phyloP scores from a whole-genome alignment of 2,329 filamentous ascomycete species.

The Ceratocystiopsis brevicomis region DNA sequence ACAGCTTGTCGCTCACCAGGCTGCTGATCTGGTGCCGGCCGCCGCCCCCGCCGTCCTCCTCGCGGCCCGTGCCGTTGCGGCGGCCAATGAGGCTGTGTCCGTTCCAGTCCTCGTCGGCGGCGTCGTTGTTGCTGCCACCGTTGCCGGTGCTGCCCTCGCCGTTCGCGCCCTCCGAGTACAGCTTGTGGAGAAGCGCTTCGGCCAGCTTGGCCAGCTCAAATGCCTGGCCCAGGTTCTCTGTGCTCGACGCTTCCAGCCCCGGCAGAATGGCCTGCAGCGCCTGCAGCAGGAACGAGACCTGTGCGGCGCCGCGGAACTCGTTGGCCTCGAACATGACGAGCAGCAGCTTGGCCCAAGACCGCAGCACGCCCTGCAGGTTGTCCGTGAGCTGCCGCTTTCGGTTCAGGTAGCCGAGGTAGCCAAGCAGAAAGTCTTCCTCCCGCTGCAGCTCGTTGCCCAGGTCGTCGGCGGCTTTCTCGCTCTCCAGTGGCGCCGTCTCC shows the following conservation, averaged over 20 bases:
- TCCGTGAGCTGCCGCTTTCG: slow-evolving; percentile 37
- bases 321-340: slow-evolving; percentile 69
- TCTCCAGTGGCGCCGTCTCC: slow-evolving; percentile 9
- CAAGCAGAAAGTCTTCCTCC: slow-evolving; percentile 41
- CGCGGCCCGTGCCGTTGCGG: no score
- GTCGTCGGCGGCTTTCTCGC: slow-evolving; percentile 13
- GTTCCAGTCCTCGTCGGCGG: no score
- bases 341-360: slow-evolving; percentile 68
- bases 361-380: slow-evolving; percentile 48
- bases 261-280: slow-evolving; percentile 74
- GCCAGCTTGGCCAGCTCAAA: slow-evolving; percentile 61
- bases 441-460: slow-evolving; percentile 31
- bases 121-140: neutral
- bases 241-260: slow-evolving; percentile 61
- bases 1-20: slow-evolving; percentile 71
- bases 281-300: slow-evolving; percentile 65
- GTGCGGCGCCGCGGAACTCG: slow-evolving; percentile 54
- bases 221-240: slow-evolving; percentile 49
- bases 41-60: slow-evolving; percentile 16
- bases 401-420: slow-evolving; percentile 45
- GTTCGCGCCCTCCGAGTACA: slow-evolving; percentile 32
- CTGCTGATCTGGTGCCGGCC: slow-evolving; percentile 32
- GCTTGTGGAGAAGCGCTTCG: slow-evolving; percentile 49
- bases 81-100: no score
- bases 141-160: neutral